Evolutionary conservation across 148 eudicot genomes (phyloP).

Genomic region (Drosera capensis): DNA sequence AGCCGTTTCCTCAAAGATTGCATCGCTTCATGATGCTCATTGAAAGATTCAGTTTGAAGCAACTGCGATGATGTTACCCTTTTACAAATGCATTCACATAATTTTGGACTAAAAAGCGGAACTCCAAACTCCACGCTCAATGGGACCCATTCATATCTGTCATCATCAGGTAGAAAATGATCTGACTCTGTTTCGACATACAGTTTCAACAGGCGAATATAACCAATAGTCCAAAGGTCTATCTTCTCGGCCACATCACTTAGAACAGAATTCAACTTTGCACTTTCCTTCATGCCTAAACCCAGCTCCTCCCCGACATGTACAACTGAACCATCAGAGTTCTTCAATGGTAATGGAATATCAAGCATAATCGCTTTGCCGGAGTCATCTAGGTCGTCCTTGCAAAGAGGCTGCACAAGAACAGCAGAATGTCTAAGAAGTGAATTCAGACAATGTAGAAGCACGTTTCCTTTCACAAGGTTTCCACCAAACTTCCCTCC

Average conservation of each 20-base stretch:
- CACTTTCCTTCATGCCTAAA: conserved; percentile 33
- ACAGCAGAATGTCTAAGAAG: conserved; percentile 83
- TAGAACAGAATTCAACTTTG: conserved; percentile 40
- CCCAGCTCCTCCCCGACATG: conserved; percentile 65
- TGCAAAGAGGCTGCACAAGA: conserved; percentile 82
- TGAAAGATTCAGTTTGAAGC: conserved; percentile 57
- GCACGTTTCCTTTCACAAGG: conserved; percentile 71
- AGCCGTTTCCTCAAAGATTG: conserved; percentile 61
- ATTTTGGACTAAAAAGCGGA: conserved; percentile 81
- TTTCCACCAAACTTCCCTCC: conserved; percentile 87
- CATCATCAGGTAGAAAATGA: conserved; percentile 28
- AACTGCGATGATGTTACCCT: conserved; percentile 67
- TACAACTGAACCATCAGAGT: conserved; percentile 78
- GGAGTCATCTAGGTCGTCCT: conserved; percentile 52
- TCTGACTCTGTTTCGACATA: conserved; percentile 42
- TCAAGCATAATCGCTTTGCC: conserved; percentile 58
- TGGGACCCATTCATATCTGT: conserved; percentile 87
- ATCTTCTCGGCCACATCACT: conserved; percentile 43
- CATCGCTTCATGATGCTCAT: conserved; percentile 80
- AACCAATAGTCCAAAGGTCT: conserved; percentile 79
- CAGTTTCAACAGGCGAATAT: conserved; percentile 69
- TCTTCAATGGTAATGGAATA: conserved; percentile 82
- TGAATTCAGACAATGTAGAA: conserved; percentile 86
- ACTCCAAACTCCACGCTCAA: conserved; percentile 80
- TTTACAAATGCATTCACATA: conserved; percentile 67